Evolutionary conservation across 1,284 basidiomycete genomes (phyloP), one percentile per base, ranked within the genome.

Genomic region (Melanopsichium pennsylvanicum): DNA sequence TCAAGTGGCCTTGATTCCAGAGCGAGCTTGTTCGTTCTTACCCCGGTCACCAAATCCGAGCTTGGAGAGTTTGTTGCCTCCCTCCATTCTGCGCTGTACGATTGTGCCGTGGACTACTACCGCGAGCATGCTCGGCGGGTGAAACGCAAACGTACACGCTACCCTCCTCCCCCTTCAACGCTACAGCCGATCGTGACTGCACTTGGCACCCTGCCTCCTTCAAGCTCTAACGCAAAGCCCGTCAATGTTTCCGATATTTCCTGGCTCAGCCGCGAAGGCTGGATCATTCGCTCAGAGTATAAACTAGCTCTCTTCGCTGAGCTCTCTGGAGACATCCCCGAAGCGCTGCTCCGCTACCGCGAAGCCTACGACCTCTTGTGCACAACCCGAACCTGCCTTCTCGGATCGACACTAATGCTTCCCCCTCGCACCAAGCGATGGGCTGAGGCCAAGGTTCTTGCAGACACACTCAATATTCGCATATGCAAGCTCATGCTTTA

Each of bases 281-380:
- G 95, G 93, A 90, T 88, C 0, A 91, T 95, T n/a, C 85, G 95
- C 18, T 94, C 95, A 76, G 93, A 96, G 80, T 97, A 92, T 84
- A 98, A 97, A 83, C 90, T 95, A 84, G 95, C 90, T 0, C 90
- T 91, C 68, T 97, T 97, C 81, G 92, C 94, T 0, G 95, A 98
- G 82, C 90, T 97, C 72, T 84, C 92, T 48, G 88, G 91, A 16
- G 94, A 97, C 92, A 61, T 92, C 91, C 88, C 90, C 66, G 68
- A 80, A 76, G 56, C 54, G 49, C 48, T 49, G 8, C 38, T 60
- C 33, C 54, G 43, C 60, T 52, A 72, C 43, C 19, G 48, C 21
- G 57, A 63, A 22, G 60, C 54, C 32, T 44, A 72, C 60, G 54
- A 59, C 22, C 19, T 59, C 35, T 47, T 59, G 33, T 56, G 68